Evolutionary conservation across 164 flowering plant species (phyloP).

Genomic region (Liriodendron chinense): DNA sequence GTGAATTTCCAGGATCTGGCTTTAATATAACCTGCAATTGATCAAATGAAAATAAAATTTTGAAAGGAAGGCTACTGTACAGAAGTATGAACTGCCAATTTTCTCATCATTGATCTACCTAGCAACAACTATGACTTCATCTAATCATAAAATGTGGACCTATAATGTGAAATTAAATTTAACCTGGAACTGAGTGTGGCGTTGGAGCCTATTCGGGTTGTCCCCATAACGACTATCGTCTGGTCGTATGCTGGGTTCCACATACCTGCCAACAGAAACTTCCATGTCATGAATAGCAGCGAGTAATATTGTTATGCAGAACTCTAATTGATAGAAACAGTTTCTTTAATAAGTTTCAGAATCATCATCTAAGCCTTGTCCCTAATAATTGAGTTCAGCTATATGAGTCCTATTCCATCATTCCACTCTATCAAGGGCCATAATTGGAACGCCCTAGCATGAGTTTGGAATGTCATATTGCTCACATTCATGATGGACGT

Average conservation of each 20-base stretch:
- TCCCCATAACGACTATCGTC: constrained; percentile 99
- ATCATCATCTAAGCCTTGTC: background rate
- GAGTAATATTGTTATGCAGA: background rate
- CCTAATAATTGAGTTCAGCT: too few species aligned
- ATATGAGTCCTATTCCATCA: too few species aligned
- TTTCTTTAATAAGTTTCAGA: background rate
- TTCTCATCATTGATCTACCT: background rate
- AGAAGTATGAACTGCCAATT: too few species aligned
- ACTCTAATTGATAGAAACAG: background rate
- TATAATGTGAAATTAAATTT: background rate
- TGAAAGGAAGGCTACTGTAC: background rate
- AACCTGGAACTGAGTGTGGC: constrained; percentile 98
- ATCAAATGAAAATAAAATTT: background rate
- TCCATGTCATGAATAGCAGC: constrained; percentile 9
- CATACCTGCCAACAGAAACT: constrained; percentile 57
- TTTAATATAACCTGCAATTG: constrained; percentile 83
- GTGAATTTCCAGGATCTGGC: constrained; percentile 99
- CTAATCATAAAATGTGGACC: background rate
- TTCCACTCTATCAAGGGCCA: too few species aligned
- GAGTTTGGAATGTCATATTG: too few species aligned
- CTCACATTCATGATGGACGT: too few species aligned
- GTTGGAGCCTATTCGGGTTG: constrained; percentile 93
- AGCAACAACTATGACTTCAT: background rate
- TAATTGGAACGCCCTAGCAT: too few species aligned
- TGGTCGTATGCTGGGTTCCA: constrained; percentile 94